Conservation (phyloP, 805 yeast species). For the Ogataea pini region DNA sequence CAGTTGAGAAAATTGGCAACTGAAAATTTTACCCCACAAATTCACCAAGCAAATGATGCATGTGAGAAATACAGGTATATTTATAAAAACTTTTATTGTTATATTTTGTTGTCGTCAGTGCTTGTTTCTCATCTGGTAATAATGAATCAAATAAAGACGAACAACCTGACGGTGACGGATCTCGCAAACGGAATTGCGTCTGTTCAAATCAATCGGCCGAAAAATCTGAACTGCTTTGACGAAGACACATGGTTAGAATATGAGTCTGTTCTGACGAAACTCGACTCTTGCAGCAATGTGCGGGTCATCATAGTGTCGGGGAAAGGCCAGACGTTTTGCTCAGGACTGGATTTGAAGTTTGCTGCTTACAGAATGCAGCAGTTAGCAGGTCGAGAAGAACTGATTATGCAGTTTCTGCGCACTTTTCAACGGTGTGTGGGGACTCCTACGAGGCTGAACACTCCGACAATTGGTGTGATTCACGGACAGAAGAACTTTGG, state of each 20-base stretch:
- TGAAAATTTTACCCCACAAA: constrained; percentile 4
- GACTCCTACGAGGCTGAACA: constrained; percentile 46
- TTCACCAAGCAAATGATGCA: background rate
- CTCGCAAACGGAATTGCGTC: constrained; percentile 40
- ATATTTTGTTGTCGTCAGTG: background rate
- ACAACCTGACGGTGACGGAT: constrained; percentile 3
- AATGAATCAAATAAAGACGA: background rate
- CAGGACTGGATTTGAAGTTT: constrained; percentile 63
- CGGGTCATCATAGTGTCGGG: constrained; percentile 60
- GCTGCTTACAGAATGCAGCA: constrained; percentile 20
- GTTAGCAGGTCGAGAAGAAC: constrained; percentile 11
- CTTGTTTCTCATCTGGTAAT: background rate
- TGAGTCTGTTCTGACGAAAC: constrained; percentile 43
- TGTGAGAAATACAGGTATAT: background rate
- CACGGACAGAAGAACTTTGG: constrained; percentile 66
- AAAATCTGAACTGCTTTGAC: constrained; percentile 57
- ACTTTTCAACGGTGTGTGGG: constrained; percentile 61
- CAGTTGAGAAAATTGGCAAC: too few species aligned
- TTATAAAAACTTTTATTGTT: background rate
- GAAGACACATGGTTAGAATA: constrained; percentile 59
- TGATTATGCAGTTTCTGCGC: constrained; percentile 41
- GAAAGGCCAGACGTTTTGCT: constrained; percentile 54
- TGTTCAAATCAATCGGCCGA: constrained; percentile 63
- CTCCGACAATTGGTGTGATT: constrained; percentile 66
- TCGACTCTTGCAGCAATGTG: constrained; percentile 47